A percentile compares a stretch with the other conserved stretches of the same genome.
Conservation (phyloP, 306 rosid species). For the Hippophae rhamnoides region DNA sequence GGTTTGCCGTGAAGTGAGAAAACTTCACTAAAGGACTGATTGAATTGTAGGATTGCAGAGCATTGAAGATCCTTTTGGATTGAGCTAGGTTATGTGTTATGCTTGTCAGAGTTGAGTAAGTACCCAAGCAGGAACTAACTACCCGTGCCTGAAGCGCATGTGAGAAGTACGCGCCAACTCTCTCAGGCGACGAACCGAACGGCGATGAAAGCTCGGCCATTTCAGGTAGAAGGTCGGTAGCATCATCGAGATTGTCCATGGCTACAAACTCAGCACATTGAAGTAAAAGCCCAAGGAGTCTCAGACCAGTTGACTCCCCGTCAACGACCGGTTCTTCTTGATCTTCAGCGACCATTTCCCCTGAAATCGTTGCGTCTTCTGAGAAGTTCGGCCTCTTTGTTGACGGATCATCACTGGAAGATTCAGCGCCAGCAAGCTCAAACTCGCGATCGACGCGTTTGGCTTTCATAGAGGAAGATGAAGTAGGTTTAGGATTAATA, state of each 20-base stretch:
- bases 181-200: conserved; percentile 75
- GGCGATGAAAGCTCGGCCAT: conserved; percentile 80
- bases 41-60: conserved; percentile 83
- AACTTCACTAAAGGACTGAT: conserved; percentile 74
- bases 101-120: conserved; percentile 47
- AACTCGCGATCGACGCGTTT: conserved; percentile 48
- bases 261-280: conserved; percentile 98
- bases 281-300: conserved; percentile 61
- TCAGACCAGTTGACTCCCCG: conserved; percentile 55
- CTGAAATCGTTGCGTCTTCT: conserved; percentile 22
- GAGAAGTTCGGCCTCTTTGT: conserved; percentile 38
- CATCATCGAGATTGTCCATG: conserved; percentile 59
- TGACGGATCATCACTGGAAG: conserved; percentile 26
- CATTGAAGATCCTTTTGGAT: conserved; percentile 70
- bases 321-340: conserved; percentile 17
- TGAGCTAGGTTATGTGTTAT: conserved; percentile 44
- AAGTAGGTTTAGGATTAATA: conserved; percentile 23
- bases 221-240: conserved; percentile 75
- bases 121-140: conserved; percentile 61
- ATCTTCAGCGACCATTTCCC: conserved; percentile 26
- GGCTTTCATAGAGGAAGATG: conserved; percentile 50
- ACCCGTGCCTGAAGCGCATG: conserved; percentile 93
- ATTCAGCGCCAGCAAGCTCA: conserved; percentile 12
- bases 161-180: conserved; percentile 80
- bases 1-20: conserved; percentile 97